Evolutionary conservation across 2,329 filamentous ascomycete genomes (phyloP).

Genomic region (Trichophyton verrucosum): DNA sequence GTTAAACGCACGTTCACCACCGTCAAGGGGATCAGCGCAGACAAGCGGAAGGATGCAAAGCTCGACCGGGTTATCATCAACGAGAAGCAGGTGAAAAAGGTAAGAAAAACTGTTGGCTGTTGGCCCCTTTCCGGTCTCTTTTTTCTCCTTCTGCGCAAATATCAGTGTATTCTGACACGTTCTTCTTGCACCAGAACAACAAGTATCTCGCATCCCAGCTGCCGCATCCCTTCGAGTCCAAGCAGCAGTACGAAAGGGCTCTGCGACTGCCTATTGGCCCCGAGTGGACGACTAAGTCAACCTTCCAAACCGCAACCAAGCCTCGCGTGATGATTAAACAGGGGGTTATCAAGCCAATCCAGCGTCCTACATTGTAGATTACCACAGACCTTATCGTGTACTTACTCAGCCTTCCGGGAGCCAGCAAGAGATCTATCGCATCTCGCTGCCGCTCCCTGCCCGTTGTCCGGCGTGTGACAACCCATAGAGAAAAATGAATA

Average conservation of each 20-base stretch:
- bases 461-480: background rate
- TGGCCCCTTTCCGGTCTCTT: background rate
- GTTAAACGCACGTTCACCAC: conserved; percentile 35
- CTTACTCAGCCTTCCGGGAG: conserved; percentile 1
- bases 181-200: conserved; percentile 46
- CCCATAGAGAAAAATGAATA: background rate
- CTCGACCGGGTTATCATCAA: conserved; percentile 79
- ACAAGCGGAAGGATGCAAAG: conserved; percentile 69
- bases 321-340: conserved; percentile 83
- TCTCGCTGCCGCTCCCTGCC: background rate
- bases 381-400: background rate
- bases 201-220: conserved; percentile 76
- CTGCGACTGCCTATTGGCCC: conserved; percentile 77
- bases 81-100: conserved; percentile 82
- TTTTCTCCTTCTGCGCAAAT: background rate
- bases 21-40: conserved; percentile 57
- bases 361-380: conserved; percentile 52
- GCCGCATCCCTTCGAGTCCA: conserved; percentile 80
- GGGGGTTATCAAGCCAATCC: conserved; percentile 78
- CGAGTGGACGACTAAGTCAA: conserved; percentile 95
- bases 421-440: background rate
- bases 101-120: conserved; percentile 27
- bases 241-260: conserved; percentile 79
- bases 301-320: conserved; percentile 79
- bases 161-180: background rate